These are phyloP conservation scores for Candida gorgasii DNA, from an alignment of 805 yeast species.

Conservation along the genomic window DNA sequence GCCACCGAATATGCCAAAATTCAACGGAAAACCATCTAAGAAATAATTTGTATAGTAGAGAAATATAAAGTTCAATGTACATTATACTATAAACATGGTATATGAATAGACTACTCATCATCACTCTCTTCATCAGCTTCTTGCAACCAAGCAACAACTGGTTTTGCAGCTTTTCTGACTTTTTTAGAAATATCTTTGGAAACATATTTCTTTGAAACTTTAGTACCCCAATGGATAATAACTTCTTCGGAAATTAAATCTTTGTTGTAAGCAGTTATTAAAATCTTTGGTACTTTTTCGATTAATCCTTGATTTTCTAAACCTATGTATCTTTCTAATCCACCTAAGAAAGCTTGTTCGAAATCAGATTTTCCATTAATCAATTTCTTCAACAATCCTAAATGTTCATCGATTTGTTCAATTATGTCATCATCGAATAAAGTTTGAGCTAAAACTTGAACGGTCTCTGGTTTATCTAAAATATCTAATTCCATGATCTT, in stretches of 20 bases:
- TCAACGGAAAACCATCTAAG: neutral
- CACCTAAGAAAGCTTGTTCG: slow-evolving; percentile 92
- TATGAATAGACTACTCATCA: slow-evolving; percentile 49
- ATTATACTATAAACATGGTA: neutral
- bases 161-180: slow-evolving; percentile 94
- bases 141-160: slow-evolving; percentile 91
- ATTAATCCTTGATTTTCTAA: slow-evolving; percentile 70
- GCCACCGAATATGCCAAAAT: slow-evolving; percentile 19
- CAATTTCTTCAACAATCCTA: slow-evolving; percentile 79
- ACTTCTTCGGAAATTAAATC: slow-evolving; percentile 86
- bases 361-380: slow-evolving; percentile 60
- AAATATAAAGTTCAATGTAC: neutral
- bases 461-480: slow-evolving; percentile 67
- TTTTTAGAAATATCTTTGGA: slow-evolving; percentile 89
- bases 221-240: slow-evolving; percentile 81
- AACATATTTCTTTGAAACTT: slow-evolving; percentile 89
- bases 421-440: slow-evolving; percentile 78
- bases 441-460: slow-evolving; percentile 90
- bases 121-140: slow-evolving; percentile 86
- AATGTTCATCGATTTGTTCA: slow-evolving; percentile 70
- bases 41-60: neutral
- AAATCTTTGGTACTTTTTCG: slow-evolving; percentile 74
- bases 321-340: slow-evolving; percentile 91
- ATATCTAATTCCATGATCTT: slow-evolving; percentile 81
- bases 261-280: slow-evolving; percentile 76